Conservation (phyloP, 257 asterid species). For the Ocimum tenuiflorum region DNA sequence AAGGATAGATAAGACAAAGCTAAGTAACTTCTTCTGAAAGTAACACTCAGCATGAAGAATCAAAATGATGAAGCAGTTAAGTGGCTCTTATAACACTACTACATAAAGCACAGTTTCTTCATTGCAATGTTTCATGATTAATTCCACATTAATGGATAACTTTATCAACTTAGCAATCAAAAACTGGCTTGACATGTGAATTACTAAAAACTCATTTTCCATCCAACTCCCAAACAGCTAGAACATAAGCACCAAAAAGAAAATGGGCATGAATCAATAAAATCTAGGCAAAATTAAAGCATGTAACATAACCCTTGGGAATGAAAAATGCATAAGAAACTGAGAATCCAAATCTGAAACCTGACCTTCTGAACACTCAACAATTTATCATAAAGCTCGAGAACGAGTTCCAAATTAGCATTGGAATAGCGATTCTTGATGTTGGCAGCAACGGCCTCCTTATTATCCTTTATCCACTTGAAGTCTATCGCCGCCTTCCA, state of each 20-base stretch:
- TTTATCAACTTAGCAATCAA: neutral
- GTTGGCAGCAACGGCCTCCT: slow-evolving; percentile 68
- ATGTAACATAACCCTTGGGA: too few relatives aligned
- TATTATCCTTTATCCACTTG: slow-evolving; percentile 88
- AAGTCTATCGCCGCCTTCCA: slow-evolving; percentile 94
- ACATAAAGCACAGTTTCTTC: neutral
- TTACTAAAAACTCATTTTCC: neutral
- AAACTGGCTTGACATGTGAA: neutral
- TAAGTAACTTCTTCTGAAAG: neutral
- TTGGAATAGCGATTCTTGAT: slow-evolving; percentile 59
- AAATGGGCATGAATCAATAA: neutral
- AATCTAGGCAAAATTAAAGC: neutral
- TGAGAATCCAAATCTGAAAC: slow-evolving; percentile 21
- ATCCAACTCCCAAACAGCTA: neutral
- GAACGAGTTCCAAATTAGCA: slow-evolving; percentile 67
- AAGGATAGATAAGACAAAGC: neutral
- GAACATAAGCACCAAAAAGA: neutral
- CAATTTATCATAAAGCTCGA: slow-evolving; percentile 59
- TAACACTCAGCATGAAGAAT: neutral
- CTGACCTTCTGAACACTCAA: slow-evolving; percentile 76
- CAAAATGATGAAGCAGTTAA: neutral
- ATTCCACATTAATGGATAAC: neutral
- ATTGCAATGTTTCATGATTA: neutral
- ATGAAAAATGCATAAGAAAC: neutral
- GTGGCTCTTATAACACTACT: neutral